Evolutionary conservation across 108 stramenopile genomes (phyloP).

Genomic region (Pseudonitzschia multistriata): DNA sequence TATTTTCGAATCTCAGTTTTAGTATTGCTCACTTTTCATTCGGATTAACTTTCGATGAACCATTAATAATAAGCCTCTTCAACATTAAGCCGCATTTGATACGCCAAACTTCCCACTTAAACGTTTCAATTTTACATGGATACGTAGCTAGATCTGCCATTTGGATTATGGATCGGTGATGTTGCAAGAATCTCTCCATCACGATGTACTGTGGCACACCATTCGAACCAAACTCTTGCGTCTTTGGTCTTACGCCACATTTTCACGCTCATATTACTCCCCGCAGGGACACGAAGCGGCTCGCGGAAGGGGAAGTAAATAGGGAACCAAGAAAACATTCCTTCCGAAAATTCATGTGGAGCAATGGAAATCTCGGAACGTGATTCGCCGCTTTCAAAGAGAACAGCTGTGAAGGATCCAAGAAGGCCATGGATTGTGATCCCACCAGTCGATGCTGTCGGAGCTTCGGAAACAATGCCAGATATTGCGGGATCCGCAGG

Average conservation of each 20-base stretch:
- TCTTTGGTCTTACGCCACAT: constrained; percentile 80
- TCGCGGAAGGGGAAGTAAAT: constrained; percentile 87
- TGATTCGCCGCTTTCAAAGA: constrained; percentile 52
- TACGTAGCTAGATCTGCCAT: constrained; percentile 84
- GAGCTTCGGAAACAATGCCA: constrained; percentile 19
- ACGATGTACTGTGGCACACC: constrained; percentile 76
- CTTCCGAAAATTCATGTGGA: constrained; percentile 85
- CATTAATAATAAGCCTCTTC: not conserved
- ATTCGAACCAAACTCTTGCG: constrained; percentile 97
- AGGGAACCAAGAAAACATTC: constrained; percentile 98
- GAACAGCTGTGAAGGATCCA: constrained; percentile 89
- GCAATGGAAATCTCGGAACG: constrained; percentile 80
- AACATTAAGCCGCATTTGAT: not conserved
- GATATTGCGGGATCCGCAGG: constrained; percentile 49
- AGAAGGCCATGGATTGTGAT: constrained; percentile 90
- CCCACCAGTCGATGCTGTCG: constrained; percentile 17
- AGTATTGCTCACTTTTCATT: not conserved
- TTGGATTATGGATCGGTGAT: constrained; percentile 83
- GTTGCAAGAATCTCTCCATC: constrained; percentile 43
- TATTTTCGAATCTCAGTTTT: too few species aligned
- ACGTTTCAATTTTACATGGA: constrained; percentile 26
- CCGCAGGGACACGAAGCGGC: constrained; percentile 74
- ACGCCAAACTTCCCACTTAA: too few species aligned
- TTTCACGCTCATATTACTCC: constrained; percentile 63
- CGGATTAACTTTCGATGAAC: not conserved